Evolutionary conservation across 495 filamentous ascomycete genomes (phyloP).

Genomic region (Aspergillus heteromorphus): DNA sequence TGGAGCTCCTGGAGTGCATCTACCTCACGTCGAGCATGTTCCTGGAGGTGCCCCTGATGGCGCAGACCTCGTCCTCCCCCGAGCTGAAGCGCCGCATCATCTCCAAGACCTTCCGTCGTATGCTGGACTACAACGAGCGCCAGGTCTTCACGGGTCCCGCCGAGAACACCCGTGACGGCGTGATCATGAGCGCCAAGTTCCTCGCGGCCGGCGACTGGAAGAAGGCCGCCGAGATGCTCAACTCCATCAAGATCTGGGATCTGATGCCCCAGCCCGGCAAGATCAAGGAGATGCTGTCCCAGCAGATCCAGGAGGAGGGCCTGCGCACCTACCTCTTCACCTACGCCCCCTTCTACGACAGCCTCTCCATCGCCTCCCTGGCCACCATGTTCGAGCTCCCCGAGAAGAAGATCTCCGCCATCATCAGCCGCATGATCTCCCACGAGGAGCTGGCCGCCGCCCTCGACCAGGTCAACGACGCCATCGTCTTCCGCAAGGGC

Average conservation of each 20-base stretch:
- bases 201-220: constrained; percentile 97
- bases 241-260: constrained; percentile 99
- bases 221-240: constrained; percentile 85
- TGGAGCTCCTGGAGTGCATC: constrained; percentile 95
- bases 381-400: constrained; percentile 94
- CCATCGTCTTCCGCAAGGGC: constrained; percentile 98
- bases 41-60: constrained; percentile 93
- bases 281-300: constrained; percentile 93
- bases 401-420: constrained; percentile 81
- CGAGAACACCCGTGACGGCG: constrained; percentile 97
- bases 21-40: constrained; percentile 99
- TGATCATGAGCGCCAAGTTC: constrained; percentile 97
- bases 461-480: constrained; percentile 94
- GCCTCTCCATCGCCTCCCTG: constrained; percentile 76
- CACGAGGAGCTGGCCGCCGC: constrained; percentile 96
- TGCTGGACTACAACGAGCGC: constrained; percentile 98
- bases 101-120: constrained; percentile 98
- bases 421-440: constrained; percentile 99
- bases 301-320: constrained; percentile 97
- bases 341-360: constrained; percentile 99
- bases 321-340: constrained; percentile 98
- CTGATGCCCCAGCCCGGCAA: constrained; percentile 80
- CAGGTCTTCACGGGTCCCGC: constrained; percentile 98
- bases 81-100: constrained; percentile 97
- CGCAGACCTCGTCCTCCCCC: constrained; percentile 90